These are phyloP conservation scores for Schizothecium vesticola DNA, from an alignment of 495 filamentous ascomycete genomes.

Conservation along the genomic window DNA sequence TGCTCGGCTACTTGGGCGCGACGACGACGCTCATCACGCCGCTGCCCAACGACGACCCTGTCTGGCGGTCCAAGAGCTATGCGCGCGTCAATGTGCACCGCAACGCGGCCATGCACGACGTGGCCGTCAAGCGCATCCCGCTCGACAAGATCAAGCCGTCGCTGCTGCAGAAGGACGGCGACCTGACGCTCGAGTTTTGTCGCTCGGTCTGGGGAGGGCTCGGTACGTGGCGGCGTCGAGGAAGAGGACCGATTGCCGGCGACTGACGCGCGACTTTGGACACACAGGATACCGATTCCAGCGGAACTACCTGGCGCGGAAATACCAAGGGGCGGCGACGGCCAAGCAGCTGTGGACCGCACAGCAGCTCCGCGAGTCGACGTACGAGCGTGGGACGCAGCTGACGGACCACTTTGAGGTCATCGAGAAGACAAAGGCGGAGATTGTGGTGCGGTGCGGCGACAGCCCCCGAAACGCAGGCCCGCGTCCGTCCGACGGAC, in stretches of 20 bases:
- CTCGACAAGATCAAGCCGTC: constrained; percentile 58
- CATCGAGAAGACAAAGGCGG: constrained; percentile 55
- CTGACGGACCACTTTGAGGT: constrained; percentile 78
- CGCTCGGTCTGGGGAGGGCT: constrained; percentile 61
- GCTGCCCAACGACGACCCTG: constrained; percentile 53
- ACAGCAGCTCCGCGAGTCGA: constrained; percentile 46
- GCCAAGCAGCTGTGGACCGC: constrained; percentile 58
- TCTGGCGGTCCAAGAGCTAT: constrained; percentile 53
- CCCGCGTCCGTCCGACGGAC: constrained; percentile 57
- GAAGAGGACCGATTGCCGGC: neutral
- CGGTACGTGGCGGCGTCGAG: constrained; percentile 39
- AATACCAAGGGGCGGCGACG: constrained; percentile 58
- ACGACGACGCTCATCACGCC: constrained; percentile 37
- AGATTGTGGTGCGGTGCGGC: constrained; percentile 61
- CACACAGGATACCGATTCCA: constrained; percentile 57
- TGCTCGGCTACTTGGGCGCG: constrained; percentile 34
- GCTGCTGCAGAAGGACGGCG: constrained; percentile 55
- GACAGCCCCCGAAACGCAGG: constrained; percentile 55
- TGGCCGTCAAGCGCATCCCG: constrained; percentile 56
- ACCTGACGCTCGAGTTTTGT: constrained; percentile 58
- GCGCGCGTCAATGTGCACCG: constrained; percentile 54
- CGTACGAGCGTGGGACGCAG: constrained; percentile 57
- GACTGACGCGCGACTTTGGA: neutral
- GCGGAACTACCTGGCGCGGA: constrained; percentile 54
- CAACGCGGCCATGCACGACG: constrained; percentile 58